Evolutionary conservation across 257 asterid genomes (phyloP).

Genomic region (Nemophila menziesii): DNA sequence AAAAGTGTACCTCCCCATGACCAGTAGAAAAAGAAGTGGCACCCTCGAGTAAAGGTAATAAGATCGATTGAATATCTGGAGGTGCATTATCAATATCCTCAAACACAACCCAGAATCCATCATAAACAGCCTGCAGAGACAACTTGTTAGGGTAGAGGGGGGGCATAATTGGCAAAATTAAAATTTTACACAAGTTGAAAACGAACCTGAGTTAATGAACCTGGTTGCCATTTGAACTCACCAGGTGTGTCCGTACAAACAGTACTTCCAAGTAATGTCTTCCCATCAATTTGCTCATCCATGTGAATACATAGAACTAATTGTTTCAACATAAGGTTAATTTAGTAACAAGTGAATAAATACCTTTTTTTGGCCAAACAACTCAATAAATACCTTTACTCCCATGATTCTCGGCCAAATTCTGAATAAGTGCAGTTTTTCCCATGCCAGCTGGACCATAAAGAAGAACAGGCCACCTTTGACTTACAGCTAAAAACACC

Average conservation of each 20-base stretch:
- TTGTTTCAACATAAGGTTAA: neutral
- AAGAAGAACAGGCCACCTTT: slow-evolving; percentile 94
- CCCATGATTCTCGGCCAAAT: slow-evolving; percentile 49
- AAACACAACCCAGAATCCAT: slow-evolving; percentile 86
- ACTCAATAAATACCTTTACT: slow-evolving; percentile 45
- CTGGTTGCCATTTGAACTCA: slow-evolving; percentile 99
- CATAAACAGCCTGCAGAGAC: slow-evolving; percentile 68
- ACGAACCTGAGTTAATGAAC: slow-evolving; percentile 90
- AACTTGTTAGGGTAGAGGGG: slow-evolving; percentile 17
- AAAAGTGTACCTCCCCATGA: slow-evolving; percentile 80
- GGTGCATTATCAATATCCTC: slow-evolving; percentile 96
- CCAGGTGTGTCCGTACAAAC: slow-evolving; percentile 92
- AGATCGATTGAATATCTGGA: slow-evolving; percentile 60
- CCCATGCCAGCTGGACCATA: slow-evolving; percentile 92
- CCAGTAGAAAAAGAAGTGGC: slow-evolving; percentile 60
- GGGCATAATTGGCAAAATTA: slow-evolving; percentile 8
- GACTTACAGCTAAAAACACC: slow-evolving; percentile 73
- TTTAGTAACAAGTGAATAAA: too few relatives aligned
- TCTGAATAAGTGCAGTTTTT: slow-evolving; percentile 63
- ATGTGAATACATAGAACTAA: slow-evolving; percentile 72
- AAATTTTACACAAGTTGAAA: slow-evolving; percentile 2
- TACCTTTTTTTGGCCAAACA: too few relatives aligned
- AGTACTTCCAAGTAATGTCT: slow-evolving; percentile 77
- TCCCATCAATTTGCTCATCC: slow-evolving; percentile 98
- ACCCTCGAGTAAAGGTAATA: slow-evolving; percentile 79